Evolutionary conservation across 176 grass and related monocot species (phyloP).

Genomic region (Lolium perenne): DNA sequence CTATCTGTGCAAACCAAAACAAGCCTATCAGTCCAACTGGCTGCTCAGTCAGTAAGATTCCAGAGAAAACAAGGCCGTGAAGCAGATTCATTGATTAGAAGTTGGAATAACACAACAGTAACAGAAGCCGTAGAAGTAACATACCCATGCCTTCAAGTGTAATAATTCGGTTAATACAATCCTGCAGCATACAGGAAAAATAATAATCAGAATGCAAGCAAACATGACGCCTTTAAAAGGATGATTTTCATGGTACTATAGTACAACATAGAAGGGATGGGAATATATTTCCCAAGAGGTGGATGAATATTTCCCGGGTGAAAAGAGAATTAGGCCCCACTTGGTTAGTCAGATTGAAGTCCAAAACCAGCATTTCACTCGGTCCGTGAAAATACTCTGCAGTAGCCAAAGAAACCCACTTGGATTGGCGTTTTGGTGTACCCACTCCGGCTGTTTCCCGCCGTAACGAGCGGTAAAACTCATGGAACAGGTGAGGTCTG

Average conservation of each 20-base stretch:
- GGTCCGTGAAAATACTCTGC: too few relatives aligned
- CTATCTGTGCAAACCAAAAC: conserved; percentile 53
- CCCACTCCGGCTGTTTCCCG: too few relatives aligned
- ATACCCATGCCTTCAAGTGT: conserved; percentile 85
- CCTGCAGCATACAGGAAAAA: conserved; percentile 45
- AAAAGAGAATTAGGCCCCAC: background rate
- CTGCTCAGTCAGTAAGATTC: background rate
- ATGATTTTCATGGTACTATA: background rate
- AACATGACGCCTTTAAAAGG: background rate
- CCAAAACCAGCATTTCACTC: too few relatives aligned
- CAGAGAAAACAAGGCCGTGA: background rate
- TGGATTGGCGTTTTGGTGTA: too few relatives aligned
- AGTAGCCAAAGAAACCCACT: too few relatives aligned
- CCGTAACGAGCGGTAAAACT: too few relatives aligned
- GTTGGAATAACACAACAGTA: background rate
- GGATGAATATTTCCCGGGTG: background rate
- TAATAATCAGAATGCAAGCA: background rate
- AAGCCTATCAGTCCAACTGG: background rate
- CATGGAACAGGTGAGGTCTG: too few relatives aligned
- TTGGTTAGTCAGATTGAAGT: too few relatives aligned
- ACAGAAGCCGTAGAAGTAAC: background rate
- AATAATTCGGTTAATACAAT: conserved; percentile 89
- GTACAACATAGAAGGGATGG: background rate
- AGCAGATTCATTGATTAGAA: background rate
- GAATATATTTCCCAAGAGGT: background rate